Conservation (phyloP, 768 basidiomycete genomes). For the Cystobasidium tubakii region DNA sequence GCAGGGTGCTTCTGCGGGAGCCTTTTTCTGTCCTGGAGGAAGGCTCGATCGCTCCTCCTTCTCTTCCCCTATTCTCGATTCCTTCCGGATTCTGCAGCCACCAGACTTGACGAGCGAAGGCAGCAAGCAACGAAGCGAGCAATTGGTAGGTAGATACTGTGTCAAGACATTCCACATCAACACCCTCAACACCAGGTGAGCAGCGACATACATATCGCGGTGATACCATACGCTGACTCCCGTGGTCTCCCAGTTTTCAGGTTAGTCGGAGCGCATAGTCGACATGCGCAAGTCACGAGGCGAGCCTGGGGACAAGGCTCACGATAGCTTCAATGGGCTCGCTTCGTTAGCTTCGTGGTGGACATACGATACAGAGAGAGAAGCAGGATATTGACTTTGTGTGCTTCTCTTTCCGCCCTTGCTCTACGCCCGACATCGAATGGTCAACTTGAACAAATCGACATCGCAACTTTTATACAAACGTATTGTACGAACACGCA, state of each 20-base stretch:
- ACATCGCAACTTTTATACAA: background rate
- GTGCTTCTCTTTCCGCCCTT: background rate
- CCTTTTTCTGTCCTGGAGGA: background rate
- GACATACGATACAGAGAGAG: background rate
- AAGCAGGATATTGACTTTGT: background rate
- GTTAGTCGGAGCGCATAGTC: background rate
- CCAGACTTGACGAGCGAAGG: background rate
- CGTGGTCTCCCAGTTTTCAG: background rate
- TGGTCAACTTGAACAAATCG: background rate
- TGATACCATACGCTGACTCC: background rate
- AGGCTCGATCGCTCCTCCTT: conserved; percentile 1
- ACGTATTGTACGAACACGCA: background rate
- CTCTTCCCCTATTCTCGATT: background rate
- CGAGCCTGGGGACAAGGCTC: background rate
- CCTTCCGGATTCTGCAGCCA: background rate
- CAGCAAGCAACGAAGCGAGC: background rate
- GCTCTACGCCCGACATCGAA: background rate
- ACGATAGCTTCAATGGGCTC: background rate
- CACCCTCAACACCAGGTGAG: background rate
- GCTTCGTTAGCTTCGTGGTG: background rate
- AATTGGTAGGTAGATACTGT: background rate
- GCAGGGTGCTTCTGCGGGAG: background rate
- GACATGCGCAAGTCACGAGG: background rate
- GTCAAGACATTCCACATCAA: background rate
- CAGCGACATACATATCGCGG: background rate